These are phyloP conservation scores for Biscogniauxia marginata DNA, from an alignment of 2,329 filamentous ascomycete genomes.

Conservation along the genomic window DNA sequence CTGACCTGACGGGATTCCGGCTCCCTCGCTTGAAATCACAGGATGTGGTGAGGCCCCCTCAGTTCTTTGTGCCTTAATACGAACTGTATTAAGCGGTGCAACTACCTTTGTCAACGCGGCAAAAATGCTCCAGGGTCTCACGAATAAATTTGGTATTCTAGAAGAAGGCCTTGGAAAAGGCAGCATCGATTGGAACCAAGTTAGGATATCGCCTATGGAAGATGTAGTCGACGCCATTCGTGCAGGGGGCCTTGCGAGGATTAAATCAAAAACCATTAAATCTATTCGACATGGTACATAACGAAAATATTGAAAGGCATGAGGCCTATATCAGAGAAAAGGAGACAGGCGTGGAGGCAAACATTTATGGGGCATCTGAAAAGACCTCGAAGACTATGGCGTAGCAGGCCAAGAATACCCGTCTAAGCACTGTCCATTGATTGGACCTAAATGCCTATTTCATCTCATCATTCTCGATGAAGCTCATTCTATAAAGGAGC, in stretches of 20 bases:
- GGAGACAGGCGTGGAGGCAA: slow-evolving; percentile 38
- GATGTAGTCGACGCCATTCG: slow-evolving; percentile 70
- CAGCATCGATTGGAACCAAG: slow-evolving; percentile 73
- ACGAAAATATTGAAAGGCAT: slow-evolving; percentile 55
- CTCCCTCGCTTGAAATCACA: slow-evolving; percentile 67
- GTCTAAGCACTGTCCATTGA: too few relatives aligned
- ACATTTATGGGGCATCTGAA: slow-evolving; percentile 41
- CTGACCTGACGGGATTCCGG: slow-evolving; percentile 66
- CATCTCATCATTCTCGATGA: too few relatives aligned
- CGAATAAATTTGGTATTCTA: slow-evolving; percentile 63
- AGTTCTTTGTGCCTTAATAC: slow-evolving; percentile 52
- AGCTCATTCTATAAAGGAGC: too few relatives aligned
- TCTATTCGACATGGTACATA: slow-evolving; percentile 66
- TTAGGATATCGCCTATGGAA: slow-evolving; percentile 56
- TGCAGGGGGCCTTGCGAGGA: slow-evolving; percentile 66
- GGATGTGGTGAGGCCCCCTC: slow-evolving; percentile 62
- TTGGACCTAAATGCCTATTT: too few relatives aligned
- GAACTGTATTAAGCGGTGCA: slow-evolving; percentile 52
- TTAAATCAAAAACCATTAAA: slow-evolving; percentile 73
- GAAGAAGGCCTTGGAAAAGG: slow-evolving; percentile 64
- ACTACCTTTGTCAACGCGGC: slow-evolving; percentile 55
- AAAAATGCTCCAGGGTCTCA: slow-evolving; percentile 63
- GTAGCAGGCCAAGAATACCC: too few relatives aligned
- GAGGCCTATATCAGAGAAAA: slow-evolving; percentile 47
- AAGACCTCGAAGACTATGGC: too few relatives aligned